Conservation (phyloP, 441 rosid species). For the Croton setiger region DNA sequence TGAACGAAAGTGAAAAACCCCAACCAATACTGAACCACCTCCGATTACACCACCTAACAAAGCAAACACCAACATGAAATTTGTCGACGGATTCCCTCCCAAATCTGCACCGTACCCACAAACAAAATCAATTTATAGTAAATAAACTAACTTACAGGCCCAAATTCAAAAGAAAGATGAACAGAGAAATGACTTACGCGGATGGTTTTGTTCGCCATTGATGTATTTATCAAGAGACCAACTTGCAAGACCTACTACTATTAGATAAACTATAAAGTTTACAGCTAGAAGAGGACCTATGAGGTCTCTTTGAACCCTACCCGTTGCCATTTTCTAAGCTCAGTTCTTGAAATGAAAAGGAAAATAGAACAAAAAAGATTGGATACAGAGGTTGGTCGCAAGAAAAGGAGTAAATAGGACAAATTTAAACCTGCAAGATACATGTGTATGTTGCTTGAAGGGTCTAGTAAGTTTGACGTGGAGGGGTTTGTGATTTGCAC, state of each 20-base stretch:
- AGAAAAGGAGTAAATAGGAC: too few relatives aligned
- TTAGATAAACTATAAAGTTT: constrained; percentile 22
- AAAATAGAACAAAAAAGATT: too few relatives aligned
- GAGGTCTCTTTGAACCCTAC: constrained; percentile 22
- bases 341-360: too few relatives aligned
- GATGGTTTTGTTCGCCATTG: constrained; percentile 40
- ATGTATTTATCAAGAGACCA: constrained; percentile 38
- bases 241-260: constrained; percentile 31
- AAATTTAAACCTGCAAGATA: too few relatives aligned
- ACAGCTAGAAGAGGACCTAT: constrained; percentile 31
- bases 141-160: background rate
- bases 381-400: too few relatives aligned
- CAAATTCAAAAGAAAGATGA: background rate
- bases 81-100: constrained; percentile 36
- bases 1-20: constrained; percentile 27
- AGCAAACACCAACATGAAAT: constrained; percentile 31
- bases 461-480: too few relatives aligned
- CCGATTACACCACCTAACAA: constrained; percentile 24
- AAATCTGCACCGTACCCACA: constrained; percentile 21
- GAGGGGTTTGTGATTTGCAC: too few relatives aligned
- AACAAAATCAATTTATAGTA: background rate
- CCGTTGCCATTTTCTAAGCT: constrained; percentile 15
- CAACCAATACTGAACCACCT: constrained; percentile 23
- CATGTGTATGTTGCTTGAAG: too few relatives aligned
- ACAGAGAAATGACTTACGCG: constrained; percentile 21